A percentile compares a stretch with the other conserved stretches of the same genome.
Conservation (phyloP, 768 basidiomycete genomes). For the Boletus pseudo-olivaceus region DNA sequence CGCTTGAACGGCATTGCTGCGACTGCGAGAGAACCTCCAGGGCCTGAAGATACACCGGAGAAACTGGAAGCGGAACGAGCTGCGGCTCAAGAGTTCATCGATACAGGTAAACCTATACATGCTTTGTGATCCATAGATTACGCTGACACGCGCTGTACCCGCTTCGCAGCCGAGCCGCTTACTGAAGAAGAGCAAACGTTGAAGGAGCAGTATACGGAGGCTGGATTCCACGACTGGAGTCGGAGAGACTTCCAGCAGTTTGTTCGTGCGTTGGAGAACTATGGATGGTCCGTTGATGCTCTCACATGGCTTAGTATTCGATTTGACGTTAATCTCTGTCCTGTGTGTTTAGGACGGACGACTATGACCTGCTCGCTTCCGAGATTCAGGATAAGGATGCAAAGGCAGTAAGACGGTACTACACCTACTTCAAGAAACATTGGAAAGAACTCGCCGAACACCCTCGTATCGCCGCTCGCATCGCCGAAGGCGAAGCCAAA, state of each 20-base stretch:
- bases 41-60: constrained; percentile 77
- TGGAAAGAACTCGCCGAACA: constrained; percentile 75
- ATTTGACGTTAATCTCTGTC: neutral
- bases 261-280: constrained; percentile 68
- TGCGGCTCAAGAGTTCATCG: constrained; percentile 83
- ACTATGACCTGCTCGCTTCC: constrained; percentile 64
- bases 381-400: constrained; percentile 84
- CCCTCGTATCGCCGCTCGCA: constrained; percentile 77
- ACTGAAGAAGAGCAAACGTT: constrained; percentile 81
- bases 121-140: neutral
- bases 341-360: constrained; percentile 48
- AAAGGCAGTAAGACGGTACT: constrained; percentile 76
- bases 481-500: constrained; percentile 85
- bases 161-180: constrained; percentile 74
- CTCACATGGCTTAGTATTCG: neutral
- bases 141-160: neutral
- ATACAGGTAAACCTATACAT: constrained; percentile 52
- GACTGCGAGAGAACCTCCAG: constrained; percentile 59
- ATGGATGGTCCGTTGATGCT: constrained; percentile 64
- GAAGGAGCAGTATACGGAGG: constrained; percentile 72
- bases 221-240: constrained; percentile 91
- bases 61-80: constrained; percentile 76
- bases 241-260: constrained; percentile 93
- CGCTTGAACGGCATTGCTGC: constrained; percentile 65
- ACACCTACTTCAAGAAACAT: constrained; percentile 82